phyloP scores from a whole-genome alignment of 2,329 filamentous ascomycete genomes.

The Phaeomoniella chlamydospora region DNA sequence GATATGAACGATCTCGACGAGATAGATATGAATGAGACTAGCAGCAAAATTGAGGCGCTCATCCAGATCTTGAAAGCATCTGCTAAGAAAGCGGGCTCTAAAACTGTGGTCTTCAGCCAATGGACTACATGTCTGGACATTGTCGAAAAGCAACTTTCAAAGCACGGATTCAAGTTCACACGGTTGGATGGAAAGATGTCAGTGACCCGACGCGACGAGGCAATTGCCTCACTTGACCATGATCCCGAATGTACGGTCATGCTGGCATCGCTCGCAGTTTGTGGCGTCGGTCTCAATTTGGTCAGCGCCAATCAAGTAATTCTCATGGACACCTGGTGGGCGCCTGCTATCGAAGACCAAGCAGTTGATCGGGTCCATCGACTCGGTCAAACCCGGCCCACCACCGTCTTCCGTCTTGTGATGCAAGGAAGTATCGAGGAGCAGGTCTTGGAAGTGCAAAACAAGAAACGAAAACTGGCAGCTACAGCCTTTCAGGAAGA shows the following conservation, averaged over 20 bases:
- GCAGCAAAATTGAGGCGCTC: conserved; percentile 71
- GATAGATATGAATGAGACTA: conserved; percentile 50
- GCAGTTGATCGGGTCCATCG: conserved; percentile 80
- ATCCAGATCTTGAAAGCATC: conserved; percentile 61
- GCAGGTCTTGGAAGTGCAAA: conserved; percentile 62
- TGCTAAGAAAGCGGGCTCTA: conserved; percentile 50
- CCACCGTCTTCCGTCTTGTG: conserved; percentile 66
- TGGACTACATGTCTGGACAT: conserved; percentile 69
- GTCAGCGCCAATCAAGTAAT: conserved; percentile 78
- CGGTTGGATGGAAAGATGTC: conserved; percentile 74
- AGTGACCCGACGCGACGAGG: conserved; percentile 53
- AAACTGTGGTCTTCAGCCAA: conserved; percentile 70
- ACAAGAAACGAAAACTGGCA: conserved; percentile 65
- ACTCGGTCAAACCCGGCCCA: conserved; percentile 65
- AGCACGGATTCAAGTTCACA: conserved; percentile 46
- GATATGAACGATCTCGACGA: conserved; percentile 27
- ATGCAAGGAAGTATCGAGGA: conserved; percentile 74
- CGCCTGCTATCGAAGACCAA: conserved; percentile 83
- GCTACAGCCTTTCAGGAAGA: conserved; percentile 63
- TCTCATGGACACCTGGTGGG: conserved; percentile 79
- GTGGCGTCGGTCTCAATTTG: conserved; percentile 74
- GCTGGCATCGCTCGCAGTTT: conserved; percentile 69
- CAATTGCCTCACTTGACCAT: conserved; percentile 51
- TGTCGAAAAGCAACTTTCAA: conserved; percentile 52
- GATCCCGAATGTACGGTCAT: conserved; percentile 58